phyloP scores from a whole-genome alignment of 345 rosid species.

The Citrus cavaleriei region DNA sequence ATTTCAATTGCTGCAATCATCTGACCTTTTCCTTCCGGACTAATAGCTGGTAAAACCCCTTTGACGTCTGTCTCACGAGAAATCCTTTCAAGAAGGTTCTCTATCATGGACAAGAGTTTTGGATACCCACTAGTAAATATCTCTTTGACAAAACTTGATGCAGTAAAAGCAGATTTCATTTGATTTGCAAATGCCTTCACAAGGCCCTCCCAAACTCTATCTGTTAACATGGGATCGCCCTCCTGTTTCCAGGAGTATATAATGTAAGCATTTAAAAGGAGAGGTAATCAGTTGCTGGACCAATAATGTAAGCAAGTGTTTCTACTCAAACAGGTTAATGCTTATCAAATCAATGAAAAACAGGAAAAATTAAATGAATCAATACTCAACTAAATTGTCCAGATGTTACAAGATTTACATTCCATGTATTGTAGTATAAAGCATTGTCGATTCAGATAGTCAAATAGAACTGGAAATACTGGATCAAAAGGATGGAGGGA shows the following conservation, averaged over 20 bases:
- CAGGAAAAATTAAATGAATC: neutral
- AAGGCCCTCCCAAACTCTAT: conserved; percentile 94
- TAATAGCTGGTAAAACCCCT: conserved; percentile 86
- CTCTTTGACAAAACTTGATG: conserved; percentile 97
- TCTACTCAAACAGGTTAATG: neutral
- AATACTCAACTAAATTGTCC: neutral
- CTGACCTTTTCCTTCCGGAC: conserved; percentile 68
- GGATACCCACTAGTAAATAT: conserved; percentile 91
- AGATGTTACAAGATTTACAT: neutral
- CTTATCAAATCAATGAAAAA: neutral
- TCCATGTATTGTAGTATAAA: neutral
- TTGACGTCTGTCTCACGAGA: conserved; percentile 78
- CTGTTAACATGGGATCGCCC: conserved; percentile 77
- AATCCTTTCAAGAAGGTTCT: conserved; percentile 86
- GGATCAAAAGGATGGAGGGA: neutral
- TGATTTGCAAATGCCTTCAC: conserved; percentile 88
- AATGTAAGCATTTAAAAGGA: conserved; percentile 19
- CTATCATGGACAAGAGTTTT: conserved; percentile 76
- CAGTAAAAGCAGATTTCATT: conserved; percentile 94
- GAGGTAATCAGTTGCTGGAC: conserved; percentile 11
- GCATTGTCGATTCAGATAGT: neutral
- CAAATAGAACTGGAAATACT: neutral
- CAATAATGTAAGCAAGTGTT: neutral
- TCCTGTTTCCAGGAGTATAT: conserved; percentile 46
- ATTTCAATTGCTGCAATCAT: conserved; percentile 74